Evolutionary conservation across 73 alveolate genomes (phyloP), one percentile per base, ranked within the genome.

Genomic region (Paramecium sexaurelia): DNA sequence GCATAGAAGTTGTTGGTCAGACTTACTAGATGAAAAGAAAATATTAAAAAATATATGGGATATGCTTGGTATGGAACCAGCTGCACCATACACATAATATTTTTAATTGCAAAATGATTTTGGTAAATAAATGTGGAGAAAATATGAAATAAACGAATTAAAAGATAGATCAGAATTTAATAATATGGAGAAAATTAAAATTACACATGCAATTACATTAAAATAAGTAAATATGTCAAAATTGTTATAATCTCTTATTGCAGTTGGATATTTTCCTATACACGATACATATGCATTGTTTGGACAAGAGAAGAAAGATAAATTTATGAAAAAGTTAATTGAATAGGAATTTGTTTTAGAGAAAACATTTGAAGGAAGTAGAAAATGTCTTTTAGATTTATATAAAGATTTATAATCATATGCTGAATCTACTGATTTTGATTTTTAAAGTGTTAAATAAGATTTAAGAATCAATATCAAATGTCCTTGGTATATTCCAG

Each of bases 371-470:
- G 45, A 85, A 55, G 45, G 35, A 2, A 85, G 35, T 85, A 29
- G 84, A 85, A 27, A 75, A 85, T 47, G 85, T 51, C 29, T 51
- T 3, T 61, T 61, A 24, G 39, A 61, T 26, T 29, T 61, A 5
- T 61, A 61, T 32, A 29, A 27, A 8, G 19, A 61, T 26, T 32
- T 61, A 61, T 11, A 61, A 61, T 32, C 83, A 22, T 61, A 33
- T 29, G 93, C 93, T 0, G 93, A 86, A 86, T 71, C 87, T 17
- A 75, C 93, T 1, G 93, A 86, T 57, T 86, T 86, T 24, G 93
- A 86, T 61, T 66, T 71, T 35, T 56, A 86, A 35, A 35, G 87
- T 33, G 87, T 86, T 32, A 85, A 71, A 9, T 8, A 86, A 86
- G 93, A 86, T 45, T 29, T 22, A 1, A 47, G 51, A 22, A 45